Evolutionary conservation across 805 yeast genomes (phyloP).

Genomic region (Yarrowia osloensis): DNA sequence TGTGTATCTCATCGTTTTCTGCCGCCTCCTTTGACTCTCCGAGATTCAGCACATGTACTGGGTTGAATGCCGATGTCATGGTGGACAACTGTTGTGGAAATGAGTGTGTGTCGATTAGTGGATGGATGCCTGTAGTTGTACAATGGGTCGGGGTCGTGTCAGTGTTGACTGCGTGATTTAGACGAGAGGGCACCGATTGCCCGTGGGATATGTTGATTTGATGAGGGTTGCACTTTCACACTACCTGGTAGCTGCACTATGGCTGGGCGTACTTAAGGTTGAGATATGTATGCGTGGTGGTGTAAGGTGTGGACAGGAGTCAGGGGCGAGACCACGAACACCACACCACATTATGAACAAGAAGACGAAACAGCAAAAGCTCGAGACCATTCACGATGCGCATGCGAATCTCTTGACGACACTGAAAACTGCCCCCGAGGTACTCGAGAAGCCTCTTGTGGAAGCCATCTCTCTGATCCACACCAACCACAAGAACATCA

Average conservation of each 20-base stretch:
- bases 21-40: conserved; percentile 1
- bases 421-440: conserved; percentile 5
- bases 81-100: background rate
- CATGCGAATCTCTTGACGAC: background rate
- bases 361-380: conserved; percentile 20
- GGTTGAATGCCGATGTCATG: conserved; percentile 24
- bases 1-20: background rate
- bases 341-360: background rate
- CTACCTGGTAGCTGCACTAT: background rate
- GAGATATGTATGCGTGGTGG: conserved; percentile 8
- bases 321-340: background rate
- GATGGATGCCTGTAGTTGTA: background rate
- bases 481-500: conserved; percentile 29
- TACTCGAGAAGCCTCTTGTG: background rate
- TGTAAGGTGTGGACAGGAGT: background rate
- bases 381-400: background rate
- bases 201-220: background rate
- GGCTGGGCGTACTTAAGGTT: conserved; percentile 2
- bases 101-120: background rate
- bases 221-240: background rate
- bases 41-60: conserved; percentile 23
- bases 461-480: conserved; percentile 12
- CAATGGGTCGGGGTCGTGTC: background rate
- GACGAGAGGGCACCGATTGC: background rate
- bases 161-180: background rate